Evolutionary conservation across 306 rosid genomes (phyloP), one percentile per base, ranked within the genome.

Genomic region (Vicia villosa): DNA sequence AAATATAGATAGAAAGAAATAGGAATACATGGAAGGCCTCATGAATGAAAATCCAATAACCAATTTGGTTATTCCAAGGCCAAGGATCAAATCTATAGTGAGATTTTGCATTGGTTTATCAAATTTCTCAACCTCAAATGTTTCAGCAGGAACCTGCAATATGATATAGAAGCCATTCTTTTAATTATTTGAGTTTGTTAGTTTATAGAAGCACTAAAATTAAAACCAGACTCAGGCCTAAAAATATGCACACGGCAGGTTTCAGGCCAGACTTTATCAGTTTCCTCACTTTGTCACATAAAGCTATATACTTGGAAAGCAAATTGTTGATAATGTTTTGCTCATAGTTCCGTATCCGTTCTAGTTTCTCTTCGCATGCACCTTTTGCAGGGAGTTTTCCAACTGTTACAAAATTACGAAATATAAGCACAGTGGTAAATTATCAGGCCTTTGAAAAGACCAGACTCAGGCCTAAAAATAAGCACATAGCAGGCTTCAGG

Each of bases 311-410:
- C 66, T 83, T 74, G 66, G 89, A 84, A 50, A 84, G 76, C 20
- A 80, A 13, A 63, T 70, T 76, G 22, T 87, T 72, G 46, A 79
- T 73, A 77, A 86, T 84, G 16, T 80, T 82, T 64, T 83, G 80
- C 68, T 92, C 96, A 11, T 55, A 50, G 34, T 75, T 83, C 65
- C 75, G 80, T 13, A 80, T 47, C 78, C 81, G 69, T 77, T 81
- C 78, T 10, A 92, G 59, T 41, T 80, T 78, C 77, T 86, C 95
- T 72, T 87, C 59, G 86, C 87, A 74, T 74, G 85, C 68, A 14
- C 68, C 51, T 50, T 73, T 89, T 51, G 91, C 89, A 13, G 91
- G 96, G 49, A 92, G 94, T 84, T 87, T 92, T n/a, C 98, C 96
- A 81, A 86, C 98, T 90, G 72, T 60, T 80, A 54, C 20, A 81